phyloP scores from a whole-genome alignment of 371 early-diverging fungal species.

The Dichotomocladium elegans region DNA sequence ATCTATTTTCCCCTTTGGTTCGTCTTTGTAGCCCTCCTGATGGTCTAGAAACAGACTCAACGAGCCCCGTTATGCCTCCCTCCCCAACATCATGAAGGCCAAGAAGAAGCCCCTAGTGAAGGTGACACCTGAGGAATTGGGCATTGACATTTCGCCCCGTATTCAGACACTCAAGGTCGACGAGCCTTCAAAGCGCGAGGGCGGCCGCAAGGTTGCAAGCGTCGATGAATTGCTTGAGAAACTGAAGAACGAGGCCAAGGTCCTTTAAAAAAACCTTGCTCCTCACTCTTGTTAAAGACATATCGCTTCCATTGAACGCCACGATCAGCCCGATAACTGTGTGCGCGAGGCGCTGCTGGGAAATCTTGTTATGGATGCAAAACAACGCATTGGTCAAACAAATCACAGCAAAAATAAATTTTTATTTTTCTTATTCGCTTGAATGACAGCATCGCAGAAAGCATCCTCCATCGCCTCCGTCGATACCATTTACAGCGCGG shows the following conservation, averaged over 20 bases:
- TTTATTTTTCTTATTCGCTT: neutral
- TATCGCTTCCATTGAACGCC: neutral
- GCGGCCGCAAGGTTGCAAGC: conserved; percentile 88
- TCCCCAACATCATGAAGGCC: conserved; percentile 97
- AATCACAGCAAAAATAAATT: too few species aligned
- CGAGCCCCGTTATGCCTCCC: conserved; percentile 93
- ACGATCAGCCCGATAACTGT: too few species aligned
- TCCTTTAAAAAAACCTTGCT: conserved; percentile 27
- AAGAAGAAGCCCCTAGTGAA: conserved; percentile 96
- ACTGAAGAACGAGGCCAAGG: conserved; percentile 70
- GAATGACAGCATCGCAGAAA: neutral
- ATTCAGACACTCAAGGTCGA: conserved; percentile 83
- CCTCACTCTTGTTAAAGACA: neutral
- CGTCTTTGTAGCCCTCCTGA: too few species aligned
- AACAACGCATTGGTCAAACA: too few species aligned
- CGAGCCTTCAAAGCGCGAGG: conserved; percentile 93
- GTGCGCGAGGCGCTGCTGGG: too few species aligned
- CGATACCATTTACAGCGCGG: conserved; percentile 80
- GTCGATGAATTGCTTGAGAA: conserved; percentile 93
- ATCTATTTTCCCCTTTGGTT: too few species aligned
- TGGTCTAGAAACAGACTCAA: conserved; percentile 72
- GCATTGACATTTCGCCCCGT: conserved; percentile 82
- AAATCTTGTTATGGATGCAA: too few species aligned
- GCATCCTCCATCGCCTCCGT: conserved; percentile 23
- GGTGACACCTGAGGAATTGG: conserved; percentile 78